Percentiles rank a stretch among this genome's conserved stretches.
These are phyloP conservation scores for Oleoguttula mirabilis DNA, from an alignment of 495 filamentous ascomycete genomes.

Conservation along the genomic window DNA sequence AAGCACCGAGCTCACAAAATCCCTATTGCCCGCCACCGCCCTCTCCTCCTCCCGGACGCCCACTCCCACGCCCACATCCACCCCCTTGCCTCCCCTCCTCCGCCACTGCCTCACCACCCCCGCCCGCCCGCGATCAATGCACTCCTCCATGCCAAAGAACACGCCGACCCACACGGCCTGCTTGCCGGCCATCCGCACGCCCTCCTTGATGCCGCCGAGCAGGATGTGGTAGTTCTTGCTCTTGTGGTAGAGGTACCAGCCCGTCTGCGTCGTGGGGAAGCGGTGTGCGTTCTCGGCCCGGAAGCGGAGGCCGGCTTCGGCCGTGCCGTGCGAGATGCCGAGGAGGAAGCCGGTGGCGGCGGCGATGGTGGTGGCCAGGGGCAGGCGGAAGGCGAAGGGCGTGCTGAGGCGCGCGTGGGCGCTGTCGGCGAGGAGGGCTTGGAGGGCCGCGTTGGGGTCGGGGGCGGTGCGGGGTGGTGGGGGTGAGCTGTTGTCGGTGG, in stretches of 20 bases:
- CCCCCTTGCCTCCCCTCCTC: no score
- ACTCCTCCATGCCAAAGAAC: slow-evolving; percentile 69
- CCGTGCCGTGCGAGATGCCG: slow-evolving; percentile 59
- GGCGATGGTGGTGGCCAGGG: slow-evolving; percentile 44
- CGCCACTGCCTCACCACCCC: slow-evolving; percentile 17
- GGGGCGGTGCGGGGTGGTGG: no score
- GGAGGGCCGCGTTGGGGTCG: no score
- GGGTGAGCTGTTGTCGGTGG: no score
- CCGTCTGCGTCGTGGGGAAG: slow-evolving; percentile 62
- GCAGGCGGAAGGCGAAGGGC: slow-evolving; percentile 51
- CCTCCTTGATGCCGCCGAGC: slow-evolving; percentile 63
- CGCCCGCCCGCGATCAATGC: slow-evolving; percentile 50
- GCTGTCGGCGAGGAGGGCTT: no score
- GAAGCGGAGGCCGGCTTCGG: slow-evolving; percentile 64
- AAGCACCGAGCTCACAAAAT: slow-evolving; percentile 62
- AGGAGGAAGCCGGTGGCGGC: slow-evolving; percentile 45
- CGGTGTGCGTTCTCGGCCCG: slow-evolving; percentile 92
- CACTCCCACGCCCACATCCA: no score
- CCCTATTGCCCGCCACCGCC: slow-evolving; percentile 51
- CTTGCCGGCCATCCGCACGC: slow-evolving; percentile 59
- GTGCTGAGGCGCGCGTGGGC: slow-evolving; percentile 51
- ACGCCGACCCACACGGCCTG: slow-evolving; percentile 52
- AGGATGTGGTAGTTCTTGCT: slow-evolving; percentile 82
- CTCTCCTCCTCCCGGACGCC: slow-evolving; percentile 12
- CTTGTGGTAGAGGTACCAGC: slow-evolving; percentile 97